Percentiles rank a stretch among this genome's conserved stretches.
phyloP scores from a whole-genome alignment of 2,329 filamentous ascomycete genomes.

The Aspergillus pseudoviridinutans region DNA sequence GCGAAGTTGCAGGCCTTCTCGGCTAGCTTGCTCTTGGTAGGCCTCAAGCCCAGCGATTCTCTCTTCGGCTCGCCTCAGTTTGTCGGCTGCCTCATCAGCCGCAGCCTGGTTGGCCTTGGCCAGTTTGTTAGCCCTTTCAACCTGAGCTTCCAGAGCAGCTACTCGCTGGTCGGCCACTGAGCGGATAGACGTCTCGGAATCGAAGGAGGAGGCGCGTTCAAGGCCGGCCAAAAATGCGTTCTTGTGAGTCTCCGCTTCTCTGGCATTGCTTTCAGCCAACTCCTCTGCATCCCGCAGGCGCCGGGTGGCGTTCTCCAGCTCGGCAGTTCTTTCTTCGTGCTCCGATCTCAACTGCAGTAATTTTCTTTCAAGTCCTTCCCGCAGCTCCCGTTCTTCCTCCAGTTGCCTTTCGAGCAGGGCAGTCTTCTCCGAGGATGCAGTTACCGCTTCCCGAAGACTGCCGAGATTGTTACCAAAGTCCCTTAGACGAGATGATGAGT shows the following conservation, averaged over 20 bases:
- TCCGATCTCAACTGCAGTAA: constrained; percentile 73
- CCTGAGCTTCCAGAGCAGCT: constrained; percentile 70
- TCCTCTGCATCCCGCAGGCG: constrained; percentile 83
- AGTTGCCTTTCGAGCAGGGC: constrained; percentile 73
- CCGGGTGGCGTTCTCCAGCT: constrained; percentile 70
- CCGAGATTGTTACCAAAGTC: constrained; percentile 69
- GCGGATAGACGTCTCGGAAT: constrained; percentile 32
- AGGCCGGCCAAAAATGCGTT: constrained; percentile 78
- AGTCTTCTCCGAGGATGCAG: constrained; percentile 73
- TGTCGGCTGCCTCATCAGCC: constrained; percentile 81
- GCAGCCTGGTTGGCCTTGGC: constrained; percentile 87
- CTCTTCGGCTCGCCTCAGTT: constrained; percentile 87
- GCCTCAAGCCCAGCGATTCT: constrained; percentile 93
- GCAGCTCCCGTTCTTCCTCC: constrained; percentile 68
- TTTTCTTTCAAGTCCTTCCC: constrained; percentile 72
- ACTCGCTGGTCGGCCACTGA: constrained; percentile 55
- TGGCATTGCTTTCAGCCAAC: constrained; percentile 77
- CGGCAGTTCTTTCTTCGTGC: constrained; percentile 73
- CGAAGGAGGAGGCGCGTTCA: constrained; percentile 60
- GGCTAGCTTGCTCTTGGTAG: constrained; percentile 94
- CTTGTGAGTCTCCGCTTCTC: constrained; percentile 81
- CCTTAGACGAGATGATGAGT: constrained; percentile 61
- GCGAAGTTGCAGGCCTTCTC: constrained; percentile 84
- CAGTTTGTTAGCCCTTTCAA: constrained; percentile 71
- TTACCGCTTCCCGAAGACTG: constrained; percentile 72